Evolutionary conservation across 2,329 filamentous ascomycete species (phyloP).

Genomic region (Stromatinia cepivora): DNA sequence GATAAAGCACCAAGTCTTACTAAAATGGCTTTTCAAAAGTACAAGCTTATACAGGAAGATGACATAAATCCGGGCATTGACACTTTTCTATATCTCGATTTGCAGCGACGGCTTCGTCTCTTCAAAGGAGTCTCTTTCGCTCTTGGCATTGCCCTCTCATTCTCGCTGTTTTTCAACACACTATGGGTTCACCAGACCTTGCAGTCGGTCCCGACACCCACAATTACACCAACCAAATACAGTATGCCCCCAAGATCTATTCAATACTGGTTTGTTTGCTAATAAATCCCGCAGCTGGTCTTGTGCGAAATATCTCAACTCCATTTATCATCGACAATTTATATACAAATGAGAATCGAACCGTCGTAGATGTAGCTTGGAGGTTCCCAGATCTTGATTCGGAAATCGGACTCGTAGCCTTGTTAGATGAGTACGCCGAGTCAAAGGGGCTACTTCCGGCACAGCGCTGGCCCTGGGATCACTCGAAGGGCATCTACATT

Average conservation of each 20-base stretch:
- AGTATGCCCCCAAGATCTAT: background rate
- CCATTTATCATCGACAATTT: conserved; percentile 10
- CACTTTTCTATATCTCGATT: background rate
- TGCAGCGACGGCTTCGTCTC: background rate
- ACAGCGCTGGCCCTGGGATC: conserved; percentile 19
- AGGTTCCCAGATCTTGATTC: conserved; percentile 7
- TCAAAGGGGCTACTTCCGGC: conserved; percentile 6
- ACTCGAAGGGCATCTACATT: conserved; percentile 11
- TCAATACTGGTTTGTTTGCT: background rate
- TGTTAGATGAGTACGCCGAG: conserved; percentile 6
- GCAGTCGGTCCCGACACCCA: background rate
- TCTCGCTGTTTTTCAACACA: background rate
- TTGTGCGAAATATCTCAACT: background rate
- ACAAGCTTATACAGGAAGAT: background rate
- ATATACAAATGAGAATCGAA: conserved; percentile 6
- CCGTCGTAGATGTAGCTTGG: conserved; percentile 1
- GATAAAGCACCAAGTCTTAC: background rate
- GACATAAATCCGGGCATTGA: background rate
- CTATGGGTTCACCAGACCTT: background rate
- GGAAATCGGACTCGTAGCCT: conserved; percentile 10
- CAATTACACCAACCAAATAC: background rate
- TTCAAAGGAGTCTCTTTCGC: background rate
- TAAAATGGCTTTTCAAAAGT: background rate
- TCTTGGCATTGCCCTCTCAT: background rate
- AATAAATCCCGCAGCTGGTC: conserved; percentile 6